phyloP scores from a whole-genome alignment of 108 stramenopile species.

The Conticribra guillardii region DNA sequence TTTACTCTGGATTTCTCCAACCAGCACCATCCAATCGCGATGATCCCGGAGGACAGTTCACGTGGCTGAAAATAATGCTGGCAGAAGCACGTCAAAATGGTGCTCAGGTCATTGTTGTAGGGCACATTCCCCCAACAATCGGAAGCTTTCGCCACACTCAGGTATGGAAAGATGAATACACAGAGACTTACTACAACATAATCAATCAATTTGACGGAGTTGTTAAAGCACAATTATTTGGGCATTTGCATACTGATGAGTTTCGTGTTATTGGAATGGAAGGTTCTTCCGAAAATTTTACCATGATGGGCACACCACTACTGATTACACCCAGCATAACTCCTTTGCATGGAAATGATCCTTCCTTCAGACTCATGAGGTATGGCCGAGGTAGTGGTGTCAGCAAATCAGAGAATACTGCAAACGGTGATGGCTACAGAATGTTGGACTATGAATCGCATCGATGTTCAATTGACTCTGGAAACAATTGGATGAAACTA shows the following conservation, averaged over 20 bases:
- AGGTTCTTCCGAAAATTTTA: too few species aligned
- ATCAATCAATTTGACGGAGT: slow-evolving; percentile 43
- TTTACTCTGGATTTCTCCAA: slow-evolving; percentile 50
- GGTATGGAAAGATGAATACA: slow-evolving; percentile 64
- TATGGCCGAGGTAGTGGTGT: slow-evolving; percentile 36
- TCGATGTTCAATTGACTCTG: slow-evolving; percentile 6
- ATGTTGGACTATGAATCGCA: slow-evolving; percentile 48
- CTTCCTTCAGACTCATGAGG: slow-evolving; percentile 60
- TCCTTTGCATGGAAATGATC: slow-evolving; percentile 72
- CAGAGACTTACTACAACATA: slow-evolving; percentile 46
- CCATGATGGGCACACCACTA: slow-evolving; percentile 46
- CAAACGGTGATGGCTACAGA: slow-evolving; percentile 13
- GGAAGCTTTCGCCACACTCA: slow-evolving; percentile 66
- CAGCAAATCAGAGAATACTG: neutral
- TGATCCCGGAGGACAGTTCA: slow-evolving; percentile 72
- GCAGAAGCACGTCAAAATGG: slow-evolving; percentile 14
- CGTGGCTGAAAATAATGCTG: slow-evolving; percentile 59
- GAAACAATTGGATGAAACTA: slow-evolving; percentile 34
- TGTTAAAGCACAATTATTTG: slow-evolving; percentile 65
- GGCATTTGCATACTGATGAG: slow-evolving; percentile 78
- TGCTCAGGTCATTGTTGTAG: slow-evolving; percentile 49
- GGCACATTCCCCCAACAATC: slow-evolving; percentile 71
- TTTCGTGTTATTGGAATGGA: too few species aligned
- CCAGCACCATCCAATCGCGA: slow-evolving; percentile 47
- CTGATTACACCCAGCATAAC: slow-evolving; percentile 61